Evolutionary conservation across 257 asterid genomes (phyloP), one percentile per base, ranked within the genome.

Genomic region (Primulina eburnea): DNA sequence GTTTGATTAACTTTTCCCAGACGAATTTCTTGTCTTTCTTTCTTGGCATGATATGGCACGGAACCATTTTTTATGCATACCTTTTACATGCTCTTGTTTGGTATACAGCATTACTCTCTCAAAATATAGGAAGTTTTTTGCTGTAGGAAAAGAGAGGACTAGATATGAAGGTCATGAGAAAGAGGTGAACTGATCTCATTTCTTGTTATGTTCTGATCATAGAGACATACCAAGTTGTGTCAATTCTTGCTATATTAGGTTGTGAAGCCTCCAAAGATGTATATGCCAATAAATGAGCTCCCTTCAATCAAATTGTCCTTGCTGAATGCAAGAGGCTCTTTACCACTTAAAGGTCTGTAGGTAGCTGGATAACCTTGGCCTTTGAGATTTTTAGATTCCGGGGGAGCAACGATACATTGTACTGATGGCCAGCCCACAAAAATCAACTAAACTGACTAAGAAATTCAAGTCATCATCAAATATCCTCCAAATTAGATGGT

Each of bases 391-490:
- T 30, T 61, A 11, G 38, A 61, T 61, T 61, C 20, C 16, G 38
- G 28, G 14, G 66, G 29, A 62, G 21, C 40, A 5, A 28, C 38
- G 12, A 35, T 30, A 28, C 40, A 4, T 28, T 14, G 43, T 29
- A 8, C 4, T 28, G 1, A 8, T 62, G 38, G 8, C 38, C 38
- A 28, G 21, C 21, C 21, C n/a, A 62, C 7, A 62, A 4, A 30
- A 24, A 11, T 26, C 32, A 38, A 16, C 20, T 62, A 2, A 61
- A 62, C 47, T 64, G 67, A n/a, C n/a, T 64, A 53, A 34, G 64
- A 47, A 63, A 71, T 52, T 72, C 59, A 38, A 53, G 65, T 60
- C 50, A 40, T 40, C 5, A 43, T 12, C 5, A 3, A 35, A 43
- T 1, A 12, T 43, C 10, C 53, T 43, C 53, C 53, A 11, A 11